Evolutionary conservation across 2,329 filamentous ascomycete genomes (phyloP).

Genomic region (Stagonosporopsis vannaccii): DNA sequence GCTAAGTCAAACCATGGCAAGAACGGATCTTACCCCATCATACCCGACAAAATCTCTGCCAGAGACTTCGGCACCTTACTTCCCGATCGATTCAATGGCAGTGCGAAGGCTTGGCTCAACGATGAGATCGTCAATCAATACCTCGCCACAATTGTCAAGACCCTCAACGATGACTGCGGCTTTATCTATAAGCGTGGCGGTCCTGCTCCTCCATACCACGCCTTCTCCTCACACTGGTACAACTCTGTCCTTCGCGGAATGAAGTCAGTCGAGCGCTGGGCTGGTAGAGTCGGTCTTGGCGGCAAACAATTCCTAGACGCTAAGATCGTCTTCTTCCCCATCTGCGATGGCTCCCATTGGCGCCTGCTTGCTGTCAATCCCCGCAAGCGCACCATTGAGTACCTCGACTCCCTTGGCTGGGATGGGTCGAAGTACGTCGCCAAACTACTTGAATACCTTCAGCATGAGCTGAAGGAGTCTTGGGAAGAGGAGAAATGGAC

Average conservation of each 20-base stretch:
- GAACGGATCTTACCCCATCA: slow-evolving; percentile 20
- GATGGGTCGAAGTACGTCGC: slow-evolving; percentile 46
- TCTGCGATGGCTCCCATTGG: slow-evolving; percentile 72
- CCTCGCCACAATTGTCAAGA: slow-evolving; percentile 66
- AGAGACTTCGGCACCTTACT: slow-evolving; percentile 70
- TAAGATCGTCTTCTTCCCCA: slow-evolving; percentile 73
- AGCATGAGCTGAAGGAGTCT: slow-evolving; percentile 62
- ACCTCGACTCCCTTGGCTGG: slow-evolving; percentile 70
- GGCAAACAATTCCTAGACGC: slow-evolving; percentile 68
- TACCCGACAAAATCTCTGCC: slow-evolving; percentile 53
- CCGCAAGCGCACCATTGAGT: slow-evolving; percentile 65
- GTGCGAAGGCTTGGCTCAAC: slow-evolving; percentile 72
- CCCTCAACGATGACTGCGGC: slow-evolving; percentile 65
- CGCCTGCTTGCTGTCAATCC: slow-evolving; percentile 73
- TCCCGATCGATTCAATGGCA: slow-evolving; percentile 40
- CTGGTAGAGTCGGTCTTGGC: slow-evolving; percentile 44
- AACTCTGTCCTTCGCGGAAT: slow-evolving; percentile 54
- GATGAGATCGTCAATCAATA: slow-evolving; percentile 77
- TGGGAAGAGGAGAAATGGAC: slow-evolving; percentile 69
- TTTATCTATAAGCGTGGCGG: slow-evolving; percentile 62
- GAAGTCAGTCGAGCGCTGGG: slow-evolving; percentile 56
- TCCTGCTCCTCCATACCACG: slow-evolving; percentile 66
- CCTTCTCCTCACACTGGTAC: slow-evolving; percentile 73
- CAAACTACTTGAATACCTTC: slow-evolving; percentile 60
- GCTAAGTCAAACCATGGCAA: slow-evolving; percentile 24